Base-by-base conservation (phyloP, 768 basidiomycete species). In the Xerocomellus intermedius region DNA sequence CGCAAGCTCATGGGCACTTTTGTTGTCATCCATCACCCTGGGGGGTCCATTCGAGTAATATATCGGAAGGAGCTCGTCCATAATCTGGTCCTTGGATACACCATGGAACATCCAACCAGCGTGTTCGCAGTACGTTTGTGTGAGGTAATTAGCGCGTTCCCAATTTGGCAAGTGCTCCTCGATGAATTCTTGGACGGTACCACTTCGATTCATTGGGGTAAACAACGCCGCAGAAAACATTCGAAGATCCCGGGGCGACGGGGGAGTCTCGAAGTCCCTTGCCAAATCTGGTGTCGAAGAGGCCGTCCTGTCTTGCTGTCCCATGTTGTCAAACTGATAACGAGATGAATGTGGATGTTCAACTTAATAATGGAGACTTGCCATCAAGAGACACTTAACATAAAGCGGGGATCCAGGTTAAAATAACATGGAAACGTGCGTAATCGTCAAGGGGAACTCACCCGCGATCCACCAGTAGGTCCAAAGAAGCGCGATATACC, bases 401-500 rank as follows among this genome's bases (percentile, higher is more conserved):
- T 26, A 49, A 46, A 42, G 52, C 58, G 56, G 52, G 43, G 19
- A 48, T 48, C 26, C 19, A 48, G 22, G 55, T 63, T 46, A 55
- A 48, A n/a, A 57, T 59, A 21, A 57, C 17, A 48, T 32, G 39
- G 49, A 46, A 63, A 50, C 44, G 28, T 54, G 52, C 17, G n/a
- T 39, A 30, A 50, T 22, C 28, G 50, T 50, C 50, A 56, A 44
- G 4, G 32, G 19, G 37, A 48, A 74, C 83, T 55, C 58, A 87
- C 86, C 77, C 87, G 85, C 45, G 80, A 78, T 32, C 85, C 86
- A 14, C 83, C 86, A 1, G 85, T 85, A 2, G 82, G 83, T 1
- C 84, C 84, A 74, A 84, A 85, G 65, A 84, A 85, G 51, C 79
- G 73, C n/a, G 82, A 79, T 43, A 81, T 77, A 0, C 83, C 84